Evolutionary conservation across 2,329 filamentous ascomycete genomes (phyloP), one percentile per base, ranked within the genome.

Genomic region (Stachybotrys echinatus): DNA sequence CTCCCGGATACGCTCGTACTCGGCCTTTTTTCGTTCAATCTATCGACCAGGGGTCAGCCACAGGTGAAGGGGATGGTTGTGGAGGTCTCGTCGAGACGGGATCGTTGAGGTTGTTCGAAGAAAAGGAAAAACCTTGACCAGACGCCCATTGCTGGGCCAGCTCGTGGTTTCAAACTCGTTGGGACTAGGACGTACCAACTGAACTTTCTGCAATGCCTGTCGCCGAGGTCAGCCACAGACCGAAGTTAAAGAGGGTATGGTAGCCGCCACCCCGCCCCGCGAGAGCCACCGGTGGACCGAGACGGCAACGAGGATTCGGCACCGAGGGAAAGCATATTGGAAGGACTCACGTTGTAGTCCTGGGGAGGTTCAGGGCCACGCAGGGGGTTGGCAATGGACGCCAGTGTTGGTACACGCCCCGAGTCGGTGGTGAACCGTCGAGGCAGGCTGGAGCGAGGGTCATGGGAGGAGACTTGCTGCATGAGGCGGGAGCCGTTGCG

Each of bases 341-440:
- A 14, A 34, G 10, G 27, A 70, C 67, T 59, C 60, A 73, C 70
- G 47, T 65, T 63, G 61, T 79, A 79, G 54, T 82, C 79, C 61
- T 77, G 74, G 50, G 60, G 51, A 20, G 70, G 60, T 49, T 79
- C 78, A 47, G 73, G 70, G 37, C 65, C 67, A 54, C 76, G 75
- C 59, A 74, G 71, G 58, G 74, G 74, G 44, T 72, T 67, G 38
- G 79, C 76, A 64, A 92, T 46, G 45, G 81, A 80, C 51, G 79
- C 81, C 70, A 89, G 74, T 65, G 87, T 89, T 68, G 88, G 87
- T 71, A 92, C 75, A 79, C 91, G 80, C 71, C 89, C 79, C 72
- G 89, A 85, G 73, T 96, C 95, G 51, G 92, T 94, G 55, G 92
- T 97, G 73, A 97, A 97, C 65, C 92, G 87, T 64, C 92, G 86